Percentiles rank a stretch among this genome's conserved stretches.
These are phyloP conservation scores for Monosporozyma unispora DNA, from an alignment of 805 yeast genomes.

Conservation along the genomic window DNA sequence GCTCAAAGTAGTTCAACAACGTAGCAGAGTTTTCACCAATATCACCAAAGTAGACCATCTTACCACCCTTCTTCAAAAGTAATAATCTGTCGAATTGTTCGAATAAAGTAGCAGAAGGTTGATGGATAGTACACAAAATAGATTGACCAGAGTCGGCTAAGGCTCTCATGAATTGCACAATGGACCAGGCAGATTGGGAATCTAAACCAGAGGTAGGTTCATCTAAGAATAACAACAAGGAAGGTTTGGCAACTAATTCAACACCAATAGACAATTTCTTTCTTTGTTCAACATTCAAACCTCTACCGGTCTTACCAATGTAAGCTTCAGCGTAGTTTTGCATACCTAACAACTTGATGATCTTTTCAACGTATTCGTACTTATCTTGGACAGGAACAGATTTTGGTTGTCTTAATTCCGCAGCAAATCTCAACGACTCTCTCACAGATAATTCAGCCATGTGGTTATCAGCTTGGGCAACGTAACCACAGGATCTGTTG, in stretches of 20 bases:
- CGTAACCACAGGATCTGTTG: conserved; percentile 72
- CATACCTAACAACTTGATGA: conserved; percentile 62
- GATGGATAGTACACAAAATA: conserved; percentile 68
- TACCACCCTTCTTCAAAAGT: conserved; percentile 66
- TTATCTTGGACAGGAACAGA: conserved; percentile 49
- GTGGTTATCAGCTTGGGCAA: conserved; percentile 75
- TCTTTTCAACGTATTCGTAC: conserved; percentile 57
- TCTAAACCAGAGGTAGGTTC: conserved; percentile 72
- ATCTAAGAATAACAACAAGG: conserved; percentile 52
- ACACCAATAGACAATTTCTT: conserved; percentile 64
- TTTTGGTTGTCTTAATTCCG: conserved; percentile 62
- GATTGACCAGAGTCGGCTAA: conserved; percentile 68
- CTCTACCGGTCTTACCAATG: conserved; percentile 70
- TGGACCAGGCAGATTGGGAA: conserved; percentile 60
- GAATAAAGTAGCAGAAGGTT: conserved; percentile 63
- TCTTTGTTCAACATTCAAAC: conserved; percentile 59
- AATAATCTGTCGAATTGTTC: conserved; percentile 60
- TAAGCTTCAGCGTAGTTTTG: conserved; percentile 64
- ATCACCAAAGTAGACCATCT: conserved; percentile 75
- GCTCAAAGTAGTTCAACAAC: conserved; percentile 58
- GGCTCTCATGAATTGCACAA: conserved; percentile 56
- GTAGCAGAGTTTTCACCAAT: conserved; percentile 55
- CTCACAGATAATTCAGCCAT: conserved; percentile 61
- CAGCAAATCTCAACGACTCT: conserved; percentile 65
- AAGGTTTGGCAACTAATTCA: conserved; percentile 62